phyloP scores from a whole-genome alignment of 192 early-diverging fungal species.

The Backusella westeae region DNA sequence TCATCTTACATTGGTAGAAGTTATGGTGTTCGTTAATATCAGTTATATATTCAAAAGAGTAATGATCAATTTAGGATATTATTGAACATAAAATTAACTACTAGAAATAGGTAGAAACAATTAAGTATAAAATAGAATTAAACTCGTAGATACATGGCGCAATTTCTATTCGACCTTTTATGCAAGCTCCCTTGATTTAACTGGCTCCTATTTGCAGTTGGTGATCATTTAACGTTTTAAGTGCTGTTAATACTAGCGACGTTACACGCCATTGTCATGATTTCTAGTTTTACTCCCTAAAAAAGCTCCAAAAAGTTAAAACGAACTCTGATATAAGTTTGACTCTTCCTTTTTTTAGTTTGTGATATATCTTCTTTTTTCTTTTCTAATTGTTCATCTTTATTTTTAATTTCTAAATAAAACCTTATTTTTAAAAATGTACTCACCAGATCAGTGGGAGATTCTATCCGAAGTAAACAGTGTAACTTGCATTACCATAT shows the following conservation, averaged over 20 bases:
- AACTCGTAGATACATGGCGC: not conserved
- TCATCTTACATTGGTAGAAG: not conserved
- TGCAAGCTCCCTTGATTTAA: not conserved
- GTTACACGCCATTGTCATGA: not conserved
- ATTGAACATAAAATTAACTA: not conserved
- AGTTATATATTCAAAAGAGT: not conserved
- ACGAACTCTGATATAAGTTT: not conserved
- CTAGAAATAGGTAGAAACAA: not conserved
- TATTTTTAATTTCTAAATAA: not conserved
- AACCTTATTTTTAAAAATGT: constrained; percentile 17
- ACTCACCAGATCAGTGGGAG: constrained; percentile 36
- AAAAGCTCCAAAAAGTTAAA: not conserved
- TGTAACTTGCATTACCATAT: constrained; percentile 39
- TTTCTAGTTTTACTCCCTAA: not conserved
- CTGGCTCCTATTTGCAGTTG: constrained; percentile 1
- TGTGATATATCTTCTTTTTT: not conserved
- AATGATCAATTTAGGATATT: not conserved
- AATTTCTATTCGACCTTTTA: not conserved
- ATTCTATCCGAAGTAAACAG: constrained; percentile 38
- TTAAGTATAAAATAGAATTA: not conserved
- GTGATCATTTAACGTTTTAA: not conserved
- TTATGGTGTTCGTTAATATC: not conserved
- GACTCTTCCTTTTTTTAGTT: not conserved
- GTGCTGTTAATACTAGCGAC: not conserved
- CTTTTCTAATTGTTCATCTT: not conserved